A percentile compares a stretch with the other conserved stretches of the same genome.
These are phyloP conservation scores for Aspergillus versicolor DNA, from an alignment of 2,329 filamentous ascomycete genomes.

Conservation along the genomic window DNA sequence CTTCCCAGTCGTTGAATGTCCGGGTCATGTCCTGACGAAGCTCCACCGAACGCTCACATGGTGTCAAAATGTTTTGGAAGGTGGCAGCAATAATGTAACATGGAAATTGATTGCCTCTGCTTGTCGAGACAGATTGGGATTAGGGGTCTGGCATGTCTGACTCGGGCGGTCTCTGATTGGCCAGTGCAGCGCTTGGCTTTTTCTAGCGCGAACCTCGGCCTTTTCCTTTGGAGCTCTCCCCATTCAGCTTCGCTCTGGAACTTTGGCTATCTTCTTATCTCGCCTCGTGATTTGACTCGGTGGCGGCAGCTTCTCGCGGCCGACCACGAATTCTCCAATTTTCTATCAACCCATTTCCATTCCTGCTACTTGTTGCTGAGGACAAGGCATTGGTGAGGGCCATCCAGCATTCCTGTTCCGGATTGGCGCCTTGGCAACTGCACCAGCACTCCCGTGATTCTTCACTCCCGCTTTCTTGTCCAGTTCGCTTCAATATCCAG, in stretches of 20 bases:
- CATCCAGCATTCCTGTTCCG: not conserved
- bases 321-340: not conserved
- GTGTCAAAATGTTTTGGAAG: constrained; percentile 16
- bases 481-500: not conserved
- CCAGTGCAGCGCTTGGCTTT: constrained; percentile 20
- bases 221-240: not conserved
- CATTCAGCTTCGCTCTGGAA: not conserved
- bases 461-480: not conserved
- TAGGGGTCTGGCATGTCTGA: constrained; percentile 17
- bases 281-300: not conserved
- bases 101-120: not conserved
- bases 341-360: not conserved
- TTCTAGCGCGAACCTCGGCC: constrained; percentile 19
- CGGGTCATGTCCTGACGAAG: not conserved
- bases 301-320: not conserved
- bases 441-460: constrained; percentile 3
- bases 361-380: not conserved
- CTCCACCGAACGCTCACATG: constrained; percentile 15
- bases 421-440: constrained; percentile 7
- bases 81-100: not conserved
- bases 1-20: not conserved
- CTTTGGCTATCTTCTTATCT: not conserved
- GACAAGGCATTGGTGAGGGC: not conserved
- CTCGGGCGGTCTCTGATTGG: constrained; percentile 11
- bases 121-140: constrained; percentile 1